These are phyloP conservation scores for Tephrocybe sp. DNA, from an alignment of 768 basidiomycete species.

Conservation along the genomic window DNA sequence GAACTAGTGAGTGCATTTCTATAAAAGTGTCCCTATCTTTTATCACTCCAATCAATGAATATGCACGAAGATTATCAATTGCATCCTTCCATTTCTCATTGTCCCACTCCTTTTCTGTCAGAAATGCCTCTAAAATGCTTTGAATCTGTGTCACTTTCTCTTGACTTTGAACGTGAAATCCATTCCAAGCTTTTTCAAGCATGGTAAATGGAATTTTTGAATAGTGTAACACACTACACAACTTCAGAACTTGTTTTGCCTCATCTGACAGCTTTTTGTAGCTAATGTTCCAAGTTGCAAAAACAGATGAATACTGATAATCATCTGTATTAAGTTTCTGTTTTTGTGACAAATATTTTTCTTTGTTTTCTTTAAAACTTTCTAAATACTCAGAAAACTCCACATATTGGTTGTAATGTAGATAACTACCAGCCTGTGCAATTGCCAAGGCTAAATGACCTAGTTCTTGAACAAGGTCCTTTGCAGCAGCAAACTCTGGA, in stretches of 20 bases:
- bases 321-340: background rate
- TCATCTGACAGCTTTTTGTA: background rate
- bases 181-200: background rate
- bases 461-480: background rate
- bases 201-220: background rate
- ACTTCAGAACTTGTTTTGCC: background rate
- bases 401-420: background rate
- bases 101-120: background rate
- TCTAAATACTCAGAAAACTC: background rate
- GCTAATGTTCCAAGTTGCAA: background rate
- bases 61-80: background rate
- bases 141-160: too few relatives aligned
- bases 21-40: background rate
- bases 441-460: background rate
- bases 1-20: too few relatives aligned
- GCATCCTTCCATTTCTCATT: background rate
- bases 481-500: background rate
- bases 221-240: background rate
- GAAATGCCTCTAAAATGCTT: background rate
- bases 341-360: background rate
- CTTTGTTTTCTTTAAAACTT: background rate
- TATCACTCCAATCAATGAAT: background rate
- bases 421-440: conserved; percentile 1
- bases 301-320: background rate
- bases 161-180: background rate